These are phyloP conservation scores for Pseudogymnoascus sp. DNA, from an alignment of 2,329 filamentous ascomycete genomes.

Conservation along the genomic window DNA sequence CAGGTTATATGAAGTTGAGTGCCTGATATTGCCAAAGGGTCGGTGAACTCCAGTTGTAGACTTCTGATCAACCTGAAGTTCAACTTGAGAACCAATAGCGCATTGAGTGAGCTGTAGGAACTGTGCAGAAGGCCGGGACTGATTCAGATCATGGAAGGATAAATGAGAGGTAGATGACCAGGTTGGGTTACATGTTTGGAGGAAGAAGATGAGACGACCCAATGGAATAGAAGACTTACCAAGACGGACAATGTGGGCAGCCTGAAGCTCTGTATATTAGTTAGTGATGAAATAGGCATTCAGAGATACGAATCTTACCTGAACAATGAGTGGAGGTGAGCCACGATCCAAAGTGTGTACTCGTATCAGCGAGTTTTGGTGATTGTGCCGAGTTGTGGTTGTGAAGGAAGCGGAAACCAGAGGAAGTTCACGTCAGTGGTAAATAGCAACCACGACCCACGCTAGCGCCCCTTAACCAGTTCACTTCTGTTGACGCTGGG, in stretches of 20 bases:
- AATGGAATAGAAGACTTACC: not conserved
- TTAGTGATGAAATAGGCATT: not conserved
- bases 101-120: not conserved
- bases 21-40: not conserved
- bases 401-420: not conserved
- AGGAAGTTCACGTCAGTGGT: not conserved
- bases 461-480: not conserved
- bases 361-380: not conserved
- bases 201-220: not conserved
- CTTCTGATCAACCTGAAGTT: not conserved
- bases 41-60: not conserved
- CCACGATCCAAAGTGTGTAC: not conserved
- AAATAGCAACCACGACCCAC: not conserved
- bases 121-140: not conserved
- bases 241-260: not conserved
- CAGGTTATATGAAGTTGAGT: not conserved
- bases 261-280: conserved; percentile 4
- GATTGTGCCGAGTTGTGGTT: not conserved
- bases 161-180: not conserved
- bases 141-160: not conserved
- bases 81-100: not conserved
- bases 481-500: not conserved
- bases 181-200: not conserved
- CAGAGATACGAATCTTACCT: not conserved
- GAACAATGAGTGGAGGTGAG: not conserved